phyloP scores from a whole-genome alignment of 202 grass and related monocot species.

The Digitaria exilis region DNA sequence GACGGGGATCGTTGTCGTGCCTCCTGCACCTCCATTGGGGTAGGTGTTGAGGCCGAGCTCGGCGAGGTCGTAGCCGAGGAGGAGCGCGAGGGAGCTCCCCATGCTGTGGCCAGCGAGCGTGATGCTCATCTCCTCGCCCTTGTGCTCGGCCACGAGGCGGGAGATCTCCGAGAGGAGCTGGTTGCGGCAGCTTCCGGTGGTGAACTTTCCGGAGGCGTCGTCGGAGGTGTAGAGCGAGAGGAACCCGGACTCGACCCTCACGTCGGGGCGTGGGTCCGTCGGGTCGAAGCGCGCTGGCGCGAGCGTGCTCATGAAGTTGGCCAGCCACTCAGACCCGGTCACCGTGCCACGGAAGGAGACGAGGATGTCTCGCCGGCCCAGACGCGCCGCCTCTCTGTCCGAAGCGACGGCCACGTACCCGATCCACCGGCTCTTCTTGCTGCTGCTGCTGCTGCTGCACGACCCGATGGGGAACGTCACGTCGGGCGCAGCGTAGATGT shows the following conservation, averaged over 20 bases:
- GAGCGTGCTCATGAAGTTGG: slow-evolving; percentile 76
- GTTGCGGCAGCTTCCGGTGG: slow-evolving; percentile 50
- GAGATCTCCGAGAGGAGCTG: slow-evolving; percentile 49
- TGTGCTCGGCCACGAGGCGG: slow-evolving; percentile 1
- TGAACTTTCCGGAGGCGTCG: slow-evolving; percentile 35
- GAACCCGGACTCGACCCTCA: slow-evolving; percentile 65
- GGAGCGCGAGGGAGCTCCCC: slow-evolving; percentile 53
- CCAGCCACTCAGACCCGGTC: slow-evolving; percentile 57
- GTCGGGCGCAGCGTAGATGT: slow-evolving; percentile 68
- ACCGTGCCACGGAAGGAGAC: slow-evolving; percentile 61
- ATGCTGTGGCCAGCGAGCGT: slow-evolving; percentile 61
- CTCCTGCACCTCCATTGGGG: not conserved
- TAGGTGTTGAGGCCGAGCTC: slow-evolving; percentile 48
- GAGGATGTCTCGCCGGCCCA: slow-evolving; percentile 63
- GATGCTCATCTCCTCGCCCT: slow-evolving; percentile 40
- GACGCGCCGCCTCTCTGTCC: slow-evolving; percentile 14
- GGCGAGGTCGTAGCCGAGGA: slow-evolving; percentile 58
- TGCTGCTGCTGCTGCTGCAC: too few relatives aligned
- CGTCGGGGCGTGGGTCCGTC: slow-evolving; percentile 45
- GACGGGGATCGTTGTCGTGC: slow-evolving; percentile 15
- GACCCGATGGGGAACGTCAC: slow-evolving; percentile 30
- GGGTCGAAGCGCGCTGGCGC: slow-evolving; percentile 60
- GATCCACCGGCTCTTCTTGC: slow-evolving; percentile 68
- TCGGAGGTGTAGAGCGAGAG: slow-evolving; percentile 70
- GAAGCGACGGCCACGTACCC: slow-evolving; percentile 66